Conservation (phyloP, 2,329 filamentous ascomycete genomes). For the Phoma sp. region DNA sequence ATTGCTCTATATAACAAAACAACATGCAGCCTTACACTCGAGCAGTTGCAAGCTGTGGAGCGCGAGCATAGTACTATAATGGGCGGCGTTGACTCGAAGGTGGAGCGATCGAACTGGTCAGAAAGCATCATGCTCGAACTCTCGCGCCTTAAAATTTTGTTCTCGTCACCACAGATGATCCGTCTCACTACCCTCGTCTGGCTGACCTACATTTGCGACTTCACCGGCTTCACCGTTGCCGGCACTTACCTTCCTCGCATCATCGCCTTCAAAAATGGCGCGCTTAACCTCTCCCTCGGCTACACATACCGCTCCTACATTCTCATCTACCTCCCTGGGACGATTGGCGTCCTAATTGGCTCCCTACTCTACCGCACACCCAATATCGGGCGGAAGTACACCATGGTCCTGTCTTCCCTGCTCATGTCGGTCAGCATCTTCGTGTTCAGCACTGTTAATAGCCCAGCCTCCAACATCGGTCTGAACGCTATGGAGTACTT, state of each 20-base stretch:
- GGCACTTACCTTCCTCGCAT: conserved; percentile 60
- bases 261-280: conserved; percentile 60
- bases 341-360: conserved; percentile 60
- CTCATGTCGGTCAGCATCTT: conserved; percentile 57
- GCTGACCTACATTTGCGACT: conserved; percentile 61
- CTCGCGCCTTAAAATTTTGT: conserved; percentile 55
- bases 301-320: conserved; percentile 63
- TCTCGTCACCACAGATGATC: conserved; percentile 52
- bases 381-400: conserved; percentile 55
- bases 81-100: conserved; percentile 42
- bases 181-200: conserved; percentile 58
- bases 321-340: conserved; percentile 62
- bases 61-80: conserved; percentile 36
- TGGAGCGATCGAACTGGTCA: conserved; percentile 37
- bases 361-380: conserved; percentile 56
- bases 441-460: conserved; percentile 56
- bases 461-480: conserved; percentile 56
- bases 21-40: conserved; percentile 43
- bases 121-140: conserved; percentile 52
- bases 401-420: conserved; percentile 53
- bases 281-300: conserved; percentile 52
- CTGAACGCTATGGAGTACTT: conserved; percentile 62
- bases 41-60: conserved; percentile 47
- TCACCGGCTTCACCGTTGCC: conserved; percentile 59
- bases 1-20: conserved; percentile 54